A percentile compares a stretch with the other conserved stretches of the same genome.
Conservation (phyloP, 257 asterid genomes). For the Knoxia roxburghii region DNA sequence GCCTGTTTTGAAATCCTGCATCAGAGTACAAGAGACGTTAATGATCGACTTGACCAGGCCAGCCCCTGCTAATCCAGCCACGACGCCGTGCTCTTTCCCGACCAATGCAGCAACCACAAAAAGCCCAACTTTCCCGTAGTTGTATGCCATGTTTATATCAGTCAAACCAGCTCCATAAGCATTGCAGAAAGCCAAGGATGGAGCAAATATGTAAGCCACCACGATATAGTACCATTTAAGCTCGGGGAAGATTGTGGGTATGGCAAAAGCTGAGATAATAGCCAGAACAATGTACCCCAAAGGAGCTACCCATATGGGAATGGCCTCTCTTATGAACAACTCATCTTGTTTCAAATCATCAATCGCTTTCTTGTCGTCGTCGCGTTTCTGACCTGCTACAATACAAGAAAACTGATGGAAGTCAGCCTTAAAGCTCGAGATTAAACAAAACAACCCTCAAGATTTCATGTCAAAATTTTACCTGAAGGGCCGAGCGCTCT, state of each 20-base stretch:
- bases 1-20: constrained; percentile 77
- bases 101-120: constrained; percentile 65
- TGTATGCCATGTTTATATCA: constrained; percentile 73
- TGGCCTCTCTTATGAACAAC: constrained; percentile 40
- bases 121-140: constrained; percentile 71
- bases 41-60: constrained; percentile 65
- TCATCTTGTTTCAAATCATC: constrained; percentile 31
- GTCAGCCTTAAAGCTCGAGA: neutral
- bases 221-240: constrained; percentile 70
- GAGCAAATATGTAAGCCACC: constrained; percentile 53
- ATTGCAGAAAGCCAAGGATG: constrained; percentile 68
- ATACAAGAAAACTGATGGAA: too few relatives aligned
- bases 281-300: constrained; percentile 44
- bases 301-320: constrained; percentile 53
- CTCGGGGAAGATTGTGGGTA: constrained; percentile 59
- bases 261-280: constrained; percentile 33
- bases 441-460: neutral
- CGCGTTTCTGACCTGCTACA: constrained; percentile 20
- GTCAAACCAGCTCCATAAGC: constrained; percentile 83
- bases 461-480: constrained; percentile 9
- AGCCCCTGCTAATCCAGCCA: constrained; percentile 66
- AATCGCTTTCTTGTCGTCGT: constrained; percentile 13
- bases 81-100: constrained; percentile 68
- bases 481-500: constrained; percentile 32
- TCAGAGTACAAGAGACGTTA: constrained; percentile 48